Evolutionary conservation across 768 basidiomycete genomes (phyloP), one percentile per base, ranked within the genome.

Genomic region (Chiua virens): DNA sequence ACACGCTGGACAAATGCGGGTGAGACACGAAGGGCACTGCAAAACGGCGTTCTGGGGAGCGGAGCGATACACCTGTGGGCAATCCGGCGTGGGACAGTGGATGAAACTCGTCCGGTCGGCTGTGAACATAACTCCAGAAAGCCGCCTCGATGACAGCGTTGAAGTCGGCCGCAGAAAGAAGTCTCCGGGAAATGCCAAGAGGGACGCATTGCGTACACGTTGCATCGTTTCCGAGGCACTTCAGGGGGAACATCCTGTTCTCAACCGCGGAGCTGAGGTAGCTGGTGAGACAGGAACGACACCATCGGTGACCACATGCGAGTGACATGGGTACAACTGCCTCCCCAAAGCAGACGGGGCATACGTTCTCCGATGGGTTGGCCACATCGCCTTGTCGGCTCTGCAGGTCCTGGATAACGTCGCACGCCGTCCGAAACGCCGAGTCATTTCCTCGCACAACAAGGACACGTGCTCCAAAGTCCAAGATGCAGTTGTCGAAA

Each of bases 11-110:
- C 89, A 91, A 42, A 90, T 86, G n/a, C 81, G 77, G 7, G 76
- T 60, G 17, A 87, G 75, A 60, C 89, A 91, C 3, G 82, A 81
- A 2, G 86, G 87, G 46, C 89, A 91, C 47, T 84, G 84, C 32
- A 89, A 64, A 9, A 79, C 71, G 6, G 77, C 73, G 20, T 79
- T 79, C 11, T 64, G 66, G 1, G 77, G 70, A 0, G 76, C 78
- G 3, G 75, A 61, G 23, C 87, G 82, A 62, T 92, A 92, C 7
- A 90, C 75, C 58, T 89, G 85, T 0, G 73, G 72, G 58, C 90
- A 92, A 62, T 92, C 87, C 0, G 90, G 85, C 0, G 88, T 85
- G 0, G 90, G 89, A 67, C 90, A 92, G 57, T 82, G 85, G 52
- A n/a, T 80, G 76, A 57, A 86, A 86, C 50, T 89, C 85, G 8